These are phyloP conservation scores for Dactylellina haptotyla DNA, from an alignment of 2,329 filamentous ascomycete genomes.

Conservation along the genomic window DNA sequence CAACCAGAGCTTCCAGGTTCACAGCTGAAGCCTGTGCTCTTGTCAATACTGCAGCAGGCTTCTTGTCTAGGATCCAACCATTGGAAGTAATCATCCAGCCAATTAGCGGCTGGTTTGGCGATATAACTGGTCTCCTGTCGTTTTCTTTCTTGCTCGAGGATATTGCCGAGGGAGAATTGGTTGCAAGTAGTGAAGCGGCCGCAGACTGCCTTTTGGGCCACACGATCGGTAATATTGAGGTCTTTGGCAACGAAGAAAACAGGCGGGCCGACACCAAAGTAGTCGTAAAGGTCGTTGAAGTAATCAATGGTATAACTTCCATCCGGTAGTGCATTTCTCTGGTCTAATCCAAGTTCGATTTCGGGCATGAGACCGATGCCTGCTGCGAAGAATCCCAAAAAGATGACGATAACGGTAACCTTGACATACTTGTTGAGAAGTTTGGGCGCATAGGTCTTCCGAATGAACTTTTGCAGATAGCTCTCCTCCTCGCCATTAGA, in stretches of 20 bases:
- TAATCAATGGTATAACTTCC: constrained; percentile 95
- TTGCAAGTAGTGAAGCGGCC: constrained; percentile 91
- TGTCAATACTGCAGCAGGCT: constrained; percentile 71
- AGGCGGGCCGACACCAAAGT: constrained; percentile 89
- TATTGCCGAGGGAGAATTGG: constrained; percentile 82
- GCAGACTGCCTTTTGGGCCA: constrained; percentile 85
- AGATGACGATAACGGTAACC: constrained; percentile 77
- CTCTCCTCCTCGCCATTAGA: constrained; percentile 86
- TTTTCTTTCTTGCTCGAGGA: constrained; percentile 93
- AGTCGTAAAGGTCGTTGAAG: constrained; percentile 94
- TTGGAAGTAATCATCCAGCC: constrained; percentile 95
- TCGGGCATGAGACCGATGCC: constrained; percentile 84
- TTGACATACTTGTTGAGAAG: constrained; percentile 85
- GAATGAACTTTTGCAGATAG: constrained; percentile 83
- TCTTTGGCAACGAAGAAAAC: constrained; percentile 93
- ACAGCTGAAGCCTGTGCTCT: constrained; percentile 55
- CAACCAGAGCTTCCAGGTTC: constrained; percentile 67
- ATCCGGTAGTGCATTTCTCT: constrained; percentile 90
- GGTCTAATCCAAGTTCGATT: constrained; percentile 82
- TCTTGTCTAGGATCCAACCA: constrained; percentile 93
- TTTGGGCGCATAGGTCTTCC: constrained; percentile 84
- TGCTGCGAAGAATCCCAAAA: constrained; percentile 86
- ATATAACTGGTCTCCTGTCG: constrained; percentile 88
- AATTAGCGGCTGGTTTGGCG: constrained; percentile 86
- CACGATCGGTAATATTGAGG: constrained; percentile 78